These are phyloP conservation scores for Coemansia sp. DNA, from an alignment of 192 early-diverging fungal genomes.

Conservation along the genomic window DNA sequence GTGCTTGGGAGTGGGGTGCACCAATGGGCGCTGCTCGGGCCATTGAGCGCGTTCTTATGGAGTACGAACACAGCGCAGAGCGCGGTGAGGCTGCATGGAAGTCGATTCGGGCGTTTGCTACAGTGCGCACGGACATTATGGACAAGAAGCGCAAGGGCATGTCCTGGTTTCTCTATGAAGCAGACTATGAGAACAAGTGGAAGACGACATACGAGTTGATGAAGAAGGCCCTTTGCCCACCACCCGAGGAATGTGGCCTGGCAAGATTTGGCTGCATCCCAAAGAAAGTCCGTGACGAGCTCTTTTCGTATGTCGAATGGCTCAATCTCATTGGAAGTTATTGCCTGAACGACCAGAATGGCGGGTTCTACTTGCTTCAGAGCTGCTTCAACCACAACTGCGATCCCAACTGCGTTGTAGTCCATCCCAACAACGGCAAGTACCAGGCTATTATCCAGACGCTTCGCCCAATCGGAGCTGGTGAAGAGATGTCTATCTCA, in stretches of 20 bases:
- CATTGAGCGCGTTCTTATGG: conserved; percentile 20
- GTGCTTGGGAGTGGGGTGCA: conserved; percentile 11
- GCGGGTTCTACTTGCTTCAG: conserved; percentile 60
- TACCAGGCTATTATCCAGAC: conserved; percentile 56
- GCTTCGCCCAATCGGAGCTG: conserved; percentile 57
- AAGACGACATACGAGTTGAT: conserved; percentile 27
- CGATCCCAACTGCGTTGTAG: conserved; percentile 54
- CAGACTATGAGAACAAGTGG: conserved; percentile 13
- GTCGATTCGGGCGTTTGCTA: conserved; percentile 18
- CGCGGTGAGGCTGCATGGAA: conserved; percentile 12
- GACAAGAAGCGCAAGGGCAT: conserved; percentile 15
- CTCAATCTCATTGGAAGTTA: conserved; percentile 58
- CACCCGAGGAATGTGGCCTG: conserved; percentile 52
- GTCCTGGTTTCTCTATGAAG: conserved; percentile 18
- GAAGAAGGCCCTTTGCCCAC: conserved; percentile 48
- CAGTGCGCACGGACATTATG: conserved; percentile 11
- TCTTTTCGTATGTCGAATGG: conserved; percentile 58
- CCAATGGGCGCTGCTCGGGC: conserved; percentile 19
- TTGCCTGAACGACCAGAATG: conserved; percentile 63
- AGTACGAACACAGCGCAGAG: conserved; percentile 14
- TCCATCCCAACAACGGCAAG: conserved; percentile 52
- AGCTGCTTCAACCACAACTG: conserved; percentile 61
- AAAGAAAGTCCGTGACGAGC: conserved; percentile 33
- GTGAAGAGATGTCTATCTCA: conserved; percentile 59
- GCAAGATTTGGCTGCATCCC: conserved; percentile 52